Evolutionary conservation across 1,284 basidiomycete species (phyloP).

Genomic region (Ceratobasidium sp.): DNA sequence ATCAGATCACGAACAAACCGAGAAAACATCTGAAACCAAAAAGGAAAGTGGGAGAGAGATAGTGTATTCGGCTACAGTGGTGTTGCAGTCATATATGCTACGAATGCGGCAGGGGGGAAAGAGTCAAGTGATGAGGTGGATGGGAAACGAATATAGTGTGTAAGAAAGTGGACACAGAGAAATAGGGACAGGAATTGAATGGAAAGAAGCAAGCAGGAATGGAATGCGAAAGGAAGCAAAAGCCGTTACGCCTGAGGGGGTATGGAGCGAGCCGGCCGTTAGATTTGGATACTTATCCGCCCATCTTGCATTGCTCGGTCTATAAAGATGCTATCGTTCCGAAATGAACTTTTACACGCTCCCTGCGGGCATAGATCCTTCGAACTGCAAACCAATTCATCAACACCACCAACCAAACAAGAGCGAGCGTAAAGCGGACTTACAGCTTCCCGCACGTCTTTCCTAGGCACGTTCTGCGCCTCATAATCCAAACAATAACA

Average conservation of each 20-base stretch:
- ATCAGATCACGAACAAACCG: not conserved
- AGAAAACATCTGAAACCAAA: conserved; percentile 11
- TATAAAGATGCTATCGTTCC: not conserved
- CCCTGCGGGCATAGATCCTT: conserved; percentile 15
- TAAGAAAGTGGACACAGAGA: not conserved
- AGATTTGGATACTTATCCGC: too few species aligned
- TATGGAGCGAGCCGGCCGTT: conserved; percentile 7
- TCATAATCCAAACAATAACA: conserved; percentile 92
- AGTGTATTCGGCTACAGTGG: conserved; percentile 21
- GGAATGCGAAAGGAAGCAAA: not conserved
- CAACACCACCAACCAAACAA: not conserved
- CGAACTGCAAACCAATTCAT: conserved; percentile 11
- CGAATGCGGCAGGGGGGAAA: not conserved
- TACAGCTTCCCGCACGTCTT: conserved; percentile 79
- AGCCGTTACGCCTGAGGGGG: too few species aligned
- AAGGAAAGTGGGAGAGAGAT: conserved; percentile 14
- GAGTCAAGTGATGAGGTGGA: not conserved
- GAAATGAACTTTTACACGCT: not conserved
- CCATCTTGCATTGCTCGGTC: conserved; percentile 5
- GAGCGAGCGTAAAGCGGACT: conserved; percentile 54
- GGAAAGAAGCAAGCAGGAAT: not conserved
- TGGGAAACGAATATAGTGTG: conserved; percentile 2
- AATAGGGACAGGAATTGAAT: not conserved
- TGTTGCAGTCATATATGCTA: conserved; percentile 21
- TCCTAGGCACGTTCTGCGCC: conserved; percentile 70